Conservation (phyloP, 495 filamentous ascomycete species). For the Neohortaea acidophila region DNA sequence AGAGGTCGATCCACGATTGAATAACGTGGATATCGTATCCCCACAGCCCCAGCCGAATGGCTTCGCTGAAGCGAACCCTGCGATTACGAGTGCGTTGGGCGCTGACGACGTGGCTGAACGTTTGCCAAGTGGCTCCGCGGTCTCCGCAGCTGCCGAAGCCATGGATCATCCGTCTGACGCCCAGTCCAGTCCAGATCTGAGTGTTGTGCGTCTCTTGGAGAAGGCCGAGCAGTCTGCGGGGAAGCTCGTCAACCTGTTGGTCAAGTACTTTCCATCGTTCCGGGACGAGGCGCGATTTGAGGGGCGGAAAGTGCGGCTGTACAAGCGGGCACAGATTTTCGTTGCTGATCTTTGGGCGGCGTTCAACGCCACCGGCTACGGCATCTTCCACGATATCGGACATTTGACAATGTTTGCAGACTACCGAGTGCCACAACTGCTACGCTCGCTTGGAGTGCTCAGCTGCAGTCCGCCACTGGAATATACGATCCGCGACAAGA, state of each 20-base stretch:
- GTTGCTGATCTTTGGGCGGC: constrained; percentile 93
- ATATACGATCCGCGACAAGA: constrained; percentile 44
- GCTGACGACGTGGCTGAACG: no score
- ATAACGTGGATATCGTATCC: no score
- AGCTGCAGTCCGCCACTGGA: constrained; percentile 68
- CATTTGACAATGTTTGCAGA: constrained; percentile 98
- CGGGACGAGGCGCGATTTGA: constrained; percentile 63
- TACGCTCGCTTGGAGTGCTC: constrained; percentile 69
- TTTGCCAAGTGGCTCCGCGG: no score
- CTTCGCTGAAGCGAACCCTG: no score
- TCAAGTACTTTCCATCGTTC: constrained; percentile 70
- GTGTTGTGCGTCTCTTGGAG: constrained; percentile 41
- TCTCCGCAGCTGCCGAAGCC: no score
- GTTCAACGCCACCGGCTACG: constrained; percentile 65
- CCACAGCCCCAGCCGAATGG: no score
- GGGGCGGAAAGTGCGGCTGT: constrained; percentile 57
- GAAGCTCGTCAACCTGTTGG: constrained; percentile 65
- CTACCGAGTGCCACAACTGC: constrained; percentile 89
- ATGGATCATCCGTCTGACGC: no score
- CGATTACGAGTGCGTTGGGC: no score
- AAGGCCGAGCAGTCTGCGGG: constrained; percentile 68
- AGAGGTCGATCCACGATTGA: no score
- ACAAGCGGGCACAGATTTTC: constrained; percentile 90
- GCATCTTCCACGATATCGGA: constrained; percentile 79
- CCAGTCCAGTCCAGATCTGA: neutral